phyloP scores from a whole-genome alignment of 768 basidiomycete genomes.

The Panellus pusillus region DNA sequence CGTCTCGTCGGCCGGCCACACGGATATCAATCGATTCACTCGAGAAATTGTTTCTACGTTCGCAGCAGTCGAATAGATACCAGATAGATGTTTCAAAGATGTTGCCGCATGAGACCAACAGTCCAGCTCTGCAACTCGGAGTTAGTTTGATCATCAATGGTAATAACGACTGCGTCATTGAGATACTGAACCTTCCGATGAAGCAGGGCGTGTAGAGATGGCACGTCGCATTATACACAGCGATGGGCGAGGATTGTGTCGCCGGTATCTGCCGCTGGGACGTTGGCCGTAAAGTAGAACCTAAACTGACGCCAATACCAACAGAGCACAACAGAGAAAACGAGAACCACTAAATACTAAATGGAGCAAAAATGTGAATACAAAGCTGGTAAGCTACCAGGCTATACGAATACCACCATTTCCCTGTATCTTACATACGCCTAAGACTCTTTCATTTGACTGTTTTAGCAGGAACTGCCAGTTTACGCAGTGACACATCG shows the following conservation, averaged over 20 bases:
- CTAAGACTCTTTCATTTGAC: too few species aligned
- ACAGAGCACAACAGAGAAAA: too few species aligned
- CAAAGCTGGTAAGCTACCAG: too few species aligned
- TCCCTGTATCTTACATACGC: too few species aligned
- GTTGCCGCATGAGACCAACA: slow-evolving; percentile 72
- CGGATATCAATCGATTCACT: slow-evolving; percentile 69
- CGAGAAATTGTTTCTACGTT: slow-evolving; percentile 64
- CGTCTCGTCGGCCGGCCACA: slow-evolving; percentile 72
- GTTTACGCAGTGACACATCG: slow-evolving; percentile 76
- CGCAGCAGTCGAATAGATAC: slow-evolving; percentile 48
- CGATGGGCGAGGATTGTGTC: background rate
- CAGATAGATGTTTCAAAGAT: slow-evolving; percentile 56
- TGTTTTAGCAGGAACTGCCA: slow-evolving; percentile 35
- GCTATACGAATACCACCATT: too few species aligned
- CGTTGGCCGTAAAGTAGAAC: too few species aligned
- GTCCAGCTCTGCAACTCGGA: slow-evolving; percentile 57
- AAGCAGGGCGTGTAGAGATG: slow-evolving; percentile 60
- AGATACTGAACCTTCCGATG: slow-evolving; percentile 64
- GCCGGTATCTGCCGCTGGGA: background rate
- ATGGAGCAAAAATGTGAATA: too few species aligned
- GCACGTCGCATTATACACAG: slow-evolving; percentile 44
- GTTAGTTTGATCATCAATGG: slow-evolving; percentile 22
- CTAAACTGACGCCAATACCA: too few species aligned
- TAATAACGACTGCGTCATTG: slow-evolving; percentile 14
- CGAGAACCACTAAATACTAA: too few species aligned